Evolutionary conservation across 352 stramenopile species (phyloP).

Genomic region (Paralagenidium karlingii): DNA sequence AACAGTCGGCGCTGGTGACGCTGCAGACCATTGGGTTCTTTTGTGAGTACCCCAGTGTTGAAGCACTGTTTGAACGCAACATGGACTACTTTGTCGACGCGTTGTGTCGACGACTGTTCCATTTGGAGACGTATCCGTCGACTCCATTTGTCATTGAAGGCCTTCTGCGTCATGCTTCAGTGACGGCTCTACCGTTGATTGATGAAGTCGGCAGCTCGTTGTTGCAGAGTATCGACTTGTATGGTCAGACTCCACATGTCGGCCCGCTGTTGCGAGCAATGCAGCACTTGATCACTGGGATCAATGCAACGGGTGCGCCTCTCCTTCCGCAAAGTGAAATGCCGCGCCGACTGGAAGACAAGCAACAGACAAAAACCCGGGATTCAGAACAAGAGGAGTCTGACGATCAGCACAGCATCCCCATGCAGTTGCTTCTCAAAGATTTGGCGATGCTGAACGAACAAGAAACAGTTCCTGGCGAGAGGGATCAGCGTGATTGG

Average conservation of each 20-base stretch:
- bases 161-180: slow-evolving; percentile 40
- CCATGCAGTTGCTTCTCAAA: neutral
- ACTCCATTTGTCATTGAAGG: slow-evolving; percentile 68
- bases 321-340: too few species aligned
- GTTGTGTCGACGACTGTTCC: slow-evolving; percentile 49
- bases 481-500: neutral
- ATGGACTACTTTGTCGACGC: slow-evolving; percentile 85
- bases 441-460: neutral
- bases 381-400: neutral
- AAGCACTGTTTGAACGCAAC: slow-evolving; percentile 58
- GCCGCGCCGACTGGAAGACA: slow-evolving; percentile 1
- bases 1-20: slow-evolving; percentile 52
- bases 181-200: slow-evolving; percentile 58
- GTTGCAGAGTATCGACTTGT: slow-evolving; percentile 56
- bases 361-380: neutral
- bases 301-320: too few species aligned
- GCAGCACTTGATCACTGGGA: neutral
- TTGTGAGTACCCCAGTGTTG: slow-evolving; percentile 35
- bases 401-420: neutral
- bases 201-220: slow-evolving; percentile 65
- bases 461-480: too few species aligned
- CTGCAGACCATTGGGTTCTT: slow-evolving; percentile 53
- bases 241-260: slow-evolving; percentile 45
- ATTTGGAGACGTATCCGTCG: slow-evolving; percentile 53
- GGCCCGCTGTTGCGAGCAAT: slow-evolving; percentile 28